Evolutionary conservation across 192 early-diverging fungal genomes (phyloP).

Genomic region (Umbelopsis sp.): DNA sequence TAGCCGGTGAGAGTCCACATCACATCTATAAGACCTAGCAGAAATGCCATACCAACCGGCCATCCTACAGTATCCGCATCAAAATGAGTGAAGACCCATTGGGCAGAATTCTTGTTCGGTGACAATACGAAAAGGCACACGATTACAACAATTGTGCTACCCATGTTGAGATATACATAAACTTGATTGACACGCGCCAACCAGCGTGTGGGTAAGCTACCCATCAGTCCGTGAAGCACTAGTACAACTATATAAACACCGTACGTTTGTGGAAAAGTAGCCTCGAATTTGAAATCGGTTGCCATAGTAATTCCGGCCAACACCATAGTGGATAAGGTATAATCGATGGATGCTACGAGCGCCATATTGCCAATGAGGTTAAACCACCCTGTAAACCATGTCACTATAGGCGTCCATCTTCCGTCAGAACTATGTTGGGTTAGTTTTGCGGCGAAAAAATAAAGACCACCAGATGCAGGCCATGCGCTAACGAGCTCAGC

Average conservation of each 20-base stretch:
- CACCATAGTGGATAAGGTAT: constrained; percentile 1
- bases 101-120: constrained; percentile 10
- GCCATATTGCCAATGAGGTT: constrained; percentile 13
- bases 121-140: constrained; percentile 7
- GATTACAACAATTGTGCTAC: constrained; percentile 19
- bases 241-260: constrained; percentile 45
- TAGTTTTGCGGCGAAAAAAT: constrained; percentile 9
- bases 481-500: constrained; percentile 41
- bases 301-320: not conserved
- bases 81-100: constrained; percentile 17
- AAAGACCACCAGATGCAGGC: constrained; percentile 12
- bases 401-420: constrained; percentile 9
- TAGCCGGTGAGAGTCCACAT: constrained; percentile 51
- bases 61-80: constrained; percentile 47
- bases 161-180: constrained; percentile 12
- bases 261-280: constrained; percentile 33
- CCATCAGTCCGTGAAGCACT: constrained; percentile 45
- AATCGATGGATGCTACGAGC: constrained; percentile 14
- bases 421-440: not conserved
- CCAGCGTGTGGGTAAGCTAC: constrained; percentile 39
- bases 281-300: not conserved
- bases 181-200: constrained; percentile 39
- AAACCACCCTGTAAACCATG: constrained; percentile 12
- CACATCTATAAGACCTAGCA: constrained; percentile 44
- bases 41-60: constrained; percentile 40